Evolutionary conservation across 345 rosid genomes (phyloP).

Genomic region (Lepidium sativum): DNA sequence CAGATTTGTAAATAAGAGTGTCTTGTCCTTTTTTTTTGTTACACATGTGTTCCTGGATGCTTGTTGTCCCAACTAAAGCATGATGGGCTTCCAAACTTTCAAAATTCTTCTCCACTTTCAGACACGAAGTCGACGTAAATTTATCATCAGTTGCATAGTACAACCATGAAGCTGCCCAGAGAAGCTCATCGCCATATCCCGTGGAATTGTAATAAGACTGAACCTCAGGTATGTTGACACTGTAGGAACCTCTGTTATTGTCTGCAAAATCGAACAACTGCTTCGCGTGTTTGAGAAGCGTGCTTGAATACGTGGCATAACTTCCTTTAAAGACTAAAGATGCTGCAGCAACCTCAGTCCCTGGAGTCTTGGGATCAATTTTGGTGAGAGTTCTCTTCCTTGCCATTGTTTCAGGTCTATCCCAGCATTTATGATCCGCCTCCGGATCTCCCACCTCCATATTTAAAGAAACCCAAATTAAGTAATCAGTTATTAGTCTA

Average conservation of each 20-base stretch:
- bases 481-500: background rate
- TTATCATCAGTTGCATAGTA: constrained; percentile 63
- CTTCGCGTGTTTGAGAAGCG: constrained; percentile 59
- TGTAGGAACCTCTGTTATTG: constrained; percentile 51
- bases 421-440: constrained; percentile 83
- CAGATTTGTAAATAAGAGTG: background rate
- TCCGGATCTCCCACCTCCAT: constrained; percentile 78
- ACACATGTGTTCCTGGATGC: constrained; percentile 72
- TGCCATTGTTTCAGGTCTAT: constrained; percentile 75
- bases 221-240: constrained; percentile 60
- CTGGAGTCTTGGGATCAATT: constrained; percentile 54
- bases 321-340: constrained; percentile 60
- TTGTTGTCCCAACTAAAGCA: constrained; percentile 98
- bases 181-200: constrained; percentile 74
- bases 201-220: constrained; percentile 65
- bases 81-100: constrained; percentile 50
- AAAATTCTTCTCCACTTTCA: constrained; percentile 50
- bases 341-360: constrained; percentile 78
- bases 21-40: background rate
- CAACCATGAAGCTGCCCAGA: constrained; percentile 87
- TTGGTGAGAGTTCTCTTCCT: constrained; percentile 57
- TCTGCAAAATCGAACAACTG: constrained; percentile 79
- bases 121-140: constrained; percentile 59
- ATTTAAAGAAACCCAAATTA: background rate
- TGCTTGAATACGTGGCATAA: constrained; percentile 50